These are phyloP conservation scores for Phalaenopsis aphrodite DNA, from an alignment of 106 monocot species.

Conservation along the genomic window DNA sequence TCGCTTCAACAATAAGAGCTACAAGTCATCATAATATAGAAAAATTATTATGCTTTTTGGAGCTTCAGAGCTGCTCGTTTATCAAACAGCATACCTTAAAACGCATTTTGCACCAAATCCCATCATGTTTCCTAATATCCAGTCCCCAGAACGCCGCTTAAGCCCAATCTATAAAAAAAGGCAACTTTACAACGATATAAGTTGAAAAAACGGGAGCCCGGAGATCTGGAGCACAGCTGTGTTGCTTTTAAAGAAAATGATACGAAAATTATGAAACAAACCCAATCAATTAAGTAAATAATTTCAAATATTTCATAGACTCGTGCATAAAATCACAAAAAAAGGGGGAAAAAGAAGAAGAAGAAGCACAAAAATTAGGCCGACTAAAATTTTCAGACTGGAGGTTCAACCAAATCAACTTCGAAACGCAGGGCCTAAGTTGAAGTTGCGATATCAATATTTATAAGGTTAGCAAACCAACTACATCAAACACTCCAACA, in stretches of 20 bases:
- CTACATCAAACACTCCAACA: too few relatives aligned
- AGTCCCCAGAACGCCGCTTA: slow-evolving; percentile 56
- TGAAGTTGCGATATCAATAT: too few relatives aligned
- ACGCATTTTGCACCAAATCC: slow-evolving; percentile 26
- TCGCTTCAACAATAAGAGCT: slow-evolving; percentile 4
- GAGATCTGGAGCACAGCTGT: background rate
- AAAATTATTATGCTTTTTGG: slow-evolving; percentile 10
- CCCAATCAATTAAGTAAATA: background rate
- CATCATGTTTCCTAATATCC: slow-evolving; percentile 36
- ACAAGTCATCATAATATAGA: slow-evolving; percentile 15
- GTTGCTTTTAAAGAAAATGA: too few relatives aligned
- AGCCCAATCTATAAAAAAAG: slow-evolving; percentile 51
- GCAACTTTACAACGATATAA: slow-evolving; percentile 27
- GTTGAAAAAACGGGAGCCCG: slow-evolving; percentile 7
- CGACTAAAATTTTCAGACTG: background rate
- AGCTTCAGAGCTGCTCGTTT: slow-evolving; percentile 24
- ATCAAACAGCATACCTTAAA: slow-evolving; percentile 46
- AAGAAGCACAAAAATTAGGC: background rate
- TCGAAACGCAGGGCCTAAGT: too few relatives aligned
- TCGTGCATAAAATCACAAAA: background rate
- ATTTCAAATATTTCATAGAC: background rate
- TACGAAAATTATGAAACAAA: background rate
- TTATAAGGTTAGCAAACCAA: too few relatives aligned
- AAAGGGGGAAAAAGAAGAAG: too few relatives aligned
- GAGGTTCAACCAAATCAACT: too few relatives aligned